These are phyloP conservation scores for Cylindrodendrum hubeiense DNA, from an alignment of 2,329 filamentous ascomycete species.

Conservation along the genomic window DNA sequence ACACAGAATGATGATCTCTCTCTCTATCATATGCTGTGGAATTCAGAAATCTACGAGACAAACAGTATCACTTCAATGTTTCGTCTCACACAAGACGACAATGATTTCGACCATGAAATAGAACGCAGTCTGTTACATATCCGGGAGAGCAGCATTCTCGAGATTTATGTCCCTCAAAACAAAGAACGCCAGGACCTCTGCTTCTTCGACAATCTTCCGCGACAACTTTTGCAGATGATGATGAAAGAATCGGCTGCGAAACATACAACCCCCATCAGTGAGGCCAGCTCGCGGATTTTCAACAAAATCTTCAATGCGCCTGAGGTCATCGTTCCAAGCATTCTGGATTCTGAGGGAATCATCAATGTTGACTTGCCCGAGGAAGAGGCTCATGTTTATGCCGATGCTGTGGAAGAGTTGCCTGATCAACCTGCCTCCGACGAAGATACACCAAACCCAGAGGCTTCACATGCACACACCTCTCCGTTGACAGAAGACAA, in stretches of 20 bases:
- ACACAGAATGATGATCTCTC: background rate
- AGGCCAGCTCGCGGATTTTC: conserved; percentile 29
- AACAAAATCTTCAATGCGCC: conserved; percentile 30
- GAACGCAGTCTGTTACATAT: conserved; percentile 45
- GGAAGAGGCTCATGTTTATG: conserved; percentile 1
- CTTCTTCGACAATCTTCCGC: conserved; percentile 44
- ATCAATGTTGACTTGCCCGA: conserved; percentile 28
- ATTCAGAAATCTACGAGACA: conserved; percentile 45
- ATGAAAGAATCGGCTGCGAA: conserved; percentile 47
- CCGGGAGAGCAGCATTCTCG: conserved; percentile 39
- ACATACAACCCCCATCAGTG: background rate
- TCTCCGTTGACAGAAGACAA: too few relatives aligned
- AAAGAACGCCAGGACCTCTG: conserved; percentile 43
- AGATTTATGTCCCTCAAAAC: conserved; percentile 49
- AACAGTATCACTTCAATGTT: conserved; percentile 46
- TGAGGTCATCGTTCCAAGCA: conserved; percentile 29
- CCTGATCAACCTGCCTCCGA: too few relatives aligned
- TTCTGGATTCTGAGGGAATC: conserved; percentile 37
- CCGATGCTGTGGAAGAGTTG: too few relatives aligned
- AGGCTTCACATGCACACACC: too few relatives aligned
- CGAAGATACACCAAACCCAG: background rate
- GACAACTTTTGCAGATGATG: conserved; percentile 49
- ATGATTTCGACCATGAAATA: conserved; percentile 28
- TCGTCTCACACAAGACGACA: conserved; percentile 43
- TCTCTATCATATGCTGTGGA: conserved; percentile 29